Evolutionary conservation across 768 basidiomycete species (phyloP), one percentile per base, ranked within the genome.

Genomic region (Melanogaster broomeanus): DNA sequence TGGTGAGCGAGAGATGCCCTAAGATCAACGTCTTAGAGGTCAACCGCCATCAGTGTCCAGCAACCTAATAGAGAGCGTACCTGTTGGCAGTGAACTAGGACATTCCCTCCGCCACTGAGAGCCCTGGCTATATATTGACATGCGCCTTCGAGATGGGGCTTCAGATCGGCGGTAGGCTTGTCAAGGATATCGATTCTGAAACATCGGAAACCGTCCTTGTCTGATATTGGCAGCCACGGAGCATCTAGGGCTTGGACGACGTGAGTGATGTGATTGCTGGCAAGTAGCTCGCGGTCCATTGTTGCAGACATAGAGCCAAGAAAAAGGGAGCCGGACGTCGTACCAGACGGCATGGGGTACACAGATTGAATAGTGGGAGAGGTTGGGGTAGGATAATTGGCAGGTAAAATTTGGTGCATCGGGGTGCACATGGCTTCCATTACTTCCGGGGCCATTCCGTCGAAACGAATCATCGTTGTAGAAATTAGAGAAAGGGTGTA

Each of bases 341-440:
- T 46, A 38, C 16, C 48, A 11, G 60, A 54, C 18, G 33, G 24
- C 11, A 25, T 34, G 9, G 61, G 48, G 28, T 43, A 39, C 22
- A 61, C 60, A 11, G 62, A 54, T 8, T 56, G 51, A 37, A 62
- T 58, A 5, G 59, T 35, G 13, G 53, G 62, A 3, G 67, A 56
- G 5, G 61, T 42, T 4, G 54, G 34, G 18, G 46, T 42, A 7
- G 62, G 59, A 44, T 67, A 55, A n/a, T 45, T 69, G 28, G 79
- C 48, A 9, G 72, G 76, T 12, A 88, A 73, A 61, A 90, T 81
- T 56, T 79, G 78, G 70, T 90, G 88, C 88, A 90, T 89, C 0
- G 88, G 88, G 0, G 88, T 90, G 72, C 87, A 89, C 83, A 90
- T 88, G 7, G 88, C 84, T 66, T 88, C 85, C 78, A 87, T 82